phyloP scores from a whole-genome alignment of 2,329 filamentous ascomycete genomes.

The Podosphaera aphanis region DNA sequence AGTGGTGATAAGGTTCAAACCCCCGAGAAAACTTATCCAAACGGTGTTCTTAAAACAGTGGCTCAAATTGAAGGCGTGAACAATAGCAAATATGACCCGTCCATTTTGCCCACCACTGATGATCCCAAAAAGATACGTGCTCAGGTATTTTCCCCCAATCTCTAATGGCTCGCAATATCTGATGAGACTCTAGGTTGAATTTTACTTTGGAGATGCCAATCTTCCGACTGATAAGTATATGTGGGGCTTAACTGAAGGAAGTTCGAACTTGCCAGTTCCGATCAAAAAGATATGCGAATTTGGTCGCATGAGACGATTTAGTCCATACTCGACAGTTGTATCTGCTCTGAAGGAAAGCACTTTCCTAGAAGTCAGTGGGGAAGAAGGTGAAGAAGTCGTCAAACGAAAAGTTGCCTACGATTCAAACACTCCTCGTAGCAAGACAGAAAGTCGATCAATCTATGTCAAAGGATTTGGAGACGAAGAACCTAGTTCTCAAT shows the following conservation, averaged over 20 bases:
- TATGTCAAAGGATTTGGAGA: constrained; percentile 90
- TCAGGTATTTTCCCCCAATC: constrained; percentile 24
- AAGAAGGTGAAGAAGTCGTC: constrained; percentile 46
- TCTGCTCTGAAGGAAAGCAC: constrained; percentile 60
- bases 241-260: constrained; percentile 52
- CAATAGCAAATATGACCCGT: constrained; percentile 33
- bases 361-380: constrained; percentile 48
- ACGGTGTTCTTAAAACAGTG: constrained; percentile 8
- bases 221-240: constrained; percentile 75
- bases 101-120: constrained; percentile 28
- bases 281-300: constrained; percentile 63
- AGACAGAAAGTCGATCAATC: constrained; percentile 49
- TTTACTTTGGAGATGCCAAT: constrained; percentile 88
- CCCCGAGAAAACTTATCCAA: not conserved
- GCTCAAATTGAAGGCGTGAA: constrained; percentile 14
- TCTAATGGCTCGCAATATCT: not conserved
- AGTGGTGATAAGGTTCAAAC: no score
- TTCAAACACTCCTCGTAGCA: constrained; percentile 31
- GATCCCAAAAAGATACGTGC: constrained; percentile 43
- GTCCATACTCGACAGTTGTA: constrained; percentile 65
- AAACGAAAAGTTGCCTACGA: constrained; percentile 54
- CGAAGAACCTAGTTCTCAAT: constrained; percentile 64
- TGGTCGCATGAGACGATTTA: constrained; percentile 90
- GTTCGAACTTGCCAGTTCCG: constrained; percentile 58
- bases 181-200: constrained; percentile 44